Evolutionary conservation across 2,329 filamentous ascomycete species (phyloP).

Genomic region (Zasmidium angulare): DNA sequence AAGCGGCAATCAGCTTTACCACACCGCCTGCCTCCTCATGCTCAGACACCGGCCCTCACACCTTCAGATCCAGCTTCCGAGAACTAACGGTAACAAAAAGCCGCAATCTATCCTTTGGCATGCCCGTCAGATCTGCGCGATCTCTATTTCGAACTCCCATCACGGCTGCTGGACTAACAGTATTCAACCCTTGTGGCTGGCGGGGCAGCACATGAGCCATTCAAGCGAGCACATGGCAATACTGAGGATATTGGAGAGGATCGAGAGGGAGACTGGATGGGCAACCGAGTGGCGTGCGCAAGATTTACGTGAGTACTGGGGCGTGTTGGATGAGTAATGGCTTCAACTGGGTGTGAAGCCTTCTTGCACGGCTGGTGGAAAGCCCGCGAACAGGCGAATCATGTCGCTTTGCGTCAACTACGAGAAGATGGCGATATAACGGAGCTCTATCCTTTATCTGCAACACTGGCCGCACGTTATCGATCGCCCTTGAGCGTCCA

Average conservation of each 20-base stretch:
- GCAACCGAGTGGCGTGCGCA: conserved; percentile 54
- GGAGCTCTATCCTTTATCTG: too few relatives aligned
- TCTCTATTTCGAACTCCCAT: conserved; percentile 46
- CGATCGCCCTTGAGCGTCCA: too few relatives aligned
- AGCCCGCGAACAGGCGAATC: too few relatives aligned
- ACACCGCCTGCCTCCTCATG: conserved; percentile 55
- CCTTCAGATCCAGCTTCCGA: conserved; percentile 19
- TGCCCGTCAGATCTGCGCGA: conserved; percentile 48
- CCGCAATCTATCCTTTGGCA: conserved; percentile 49
- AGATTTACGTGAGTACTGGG: conserved; percentile 55
- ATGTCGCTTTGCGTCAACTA: too few relatives aligned
- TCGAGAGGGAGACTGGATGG: conserved; percentile 56
- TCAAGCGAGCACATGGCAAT: conserved; percentile 47
- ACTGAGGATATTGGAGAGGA: conserved; percentile 48
- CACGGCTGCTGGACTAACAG: conserved; percentile 49
- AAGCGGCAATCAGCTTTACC: conserved; percentile 56
- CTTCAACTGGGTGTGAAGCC: background rate
- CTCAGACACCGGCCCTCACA: conserved; percentile 50
- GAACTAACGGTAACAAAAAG: too few relatives aligned
- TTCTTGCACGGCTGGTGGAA: too few relatives aligned
- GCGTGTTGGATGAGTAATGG: conserved; percentile 32
- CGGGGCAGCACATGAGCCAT: conserved; percentile 49
- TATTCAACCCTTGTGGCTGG: conserved; percentile 50
- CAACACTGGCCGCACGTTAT: too few relatives aligned
- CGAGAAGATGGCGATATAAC: too few relatives aligned